Evolutionary conservation across 441 rosid genomes (phyloP), one percentile per base, ranked within the genome.

Genomic region (Populus hybrid): DNA sequence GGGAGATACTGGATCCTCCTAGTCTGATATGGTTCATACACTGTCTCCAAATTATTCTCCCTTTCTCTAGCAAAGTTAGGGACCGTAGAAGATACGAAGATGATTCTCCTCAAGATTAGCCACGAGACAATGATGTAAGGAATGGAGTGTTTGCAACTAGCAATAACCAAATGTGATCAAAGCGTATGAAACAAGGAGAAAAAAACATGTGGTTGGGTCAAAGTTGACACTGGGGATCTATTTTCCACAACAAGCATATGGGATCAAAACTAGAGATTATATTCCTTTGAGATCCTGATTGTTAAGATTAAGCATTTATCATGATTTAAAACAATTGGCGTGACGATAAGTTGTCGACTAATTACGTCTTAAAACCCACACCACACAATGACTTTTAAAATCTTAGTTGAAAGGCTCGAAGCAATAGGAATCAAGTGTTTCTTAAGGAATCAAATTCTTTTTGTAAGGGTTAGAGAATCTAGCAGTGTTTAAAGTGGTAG

Each of bases 341-440:
- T 71, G 36, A 57, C 42, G 32, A 21, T 73, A 32, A 32, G 32
- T 1, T 11, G 81, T 67, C 76, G 84, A 78, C 79, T 69, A 74
- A 32, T 70, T n/a, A 18, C 35, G 30, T 59, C 28, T 67, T 24
- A 21, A 9, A 70, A 76, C 67, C 67, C 63, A 67, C 64, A 75
- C 73, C 61, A 50, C 70, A 50, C 14, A 6, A 71, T 70, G 75
- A 61, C 68, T 63, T 78, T 76, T 68, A 76, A 46, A 40, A 72
- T 61, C 72, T 28, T 78, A 65, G 68, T 32, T 19, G 35, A 74
- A 36, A 67, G 67, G 70, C 72, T 64, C 23, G 42, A 69, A 75
- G 68, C 26, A 77, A 63, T 30, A 73, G 85, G 86, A 84, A 80
- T 86, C 84, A 28, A 81, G 81, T 74, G 79, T 63, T 84, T 78